Base-by-base conservation (phyloP, 2,329 filamentous ascomycete species). In the Aureobasidium sp. region DNA sequence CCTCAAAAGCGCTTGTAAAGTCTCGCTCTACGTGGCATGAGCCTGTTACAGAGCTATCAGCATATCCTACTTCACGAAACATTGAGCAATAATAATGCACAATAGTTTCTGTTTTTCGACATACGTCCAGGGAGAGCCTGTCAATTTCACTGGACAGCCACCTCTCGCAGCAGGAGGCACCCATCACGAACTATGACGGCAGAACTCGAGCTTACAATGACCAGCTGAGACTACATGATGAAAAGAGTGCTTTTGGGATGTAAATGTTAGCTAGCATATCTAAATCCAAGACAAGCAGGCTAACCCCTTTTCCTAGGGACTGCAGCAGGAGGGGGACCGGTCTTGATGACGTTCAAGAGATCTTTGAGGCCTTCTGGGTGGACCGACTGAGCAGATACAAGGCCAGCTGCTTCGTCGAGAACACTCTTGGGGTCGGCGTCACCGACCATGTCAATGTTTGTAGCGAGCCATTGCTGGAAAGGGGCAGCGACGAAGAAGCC, bases 391-490 rank as follows among this genome's bases (percentile, higher is more conserved):
- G 47, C 46, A 49, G 46, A 27, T 0, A 54, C 54, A 15, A 33
- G 8, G 6, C 31, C 49, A 19, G 57, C 25, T 4, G 27, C 65
- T 21, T 77, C 75, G 61, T 76, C 74, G 5, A 74, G 69, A 3
- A 78, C 76, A 47, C 78, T 79, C 61, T 75, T 75, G 27, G 85
- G 81, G 67, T 93, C 89, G 33, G 80, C 79, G 66, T 79, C 79
- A 54, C 85, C 88, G 63, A 93, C 80, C 33, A 81, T 70, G 0
- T 85, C 82, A 3, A 93, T 79, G 42, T 81, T 79, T n/a, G 80
- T 81, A 11, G 88, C 88, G 50, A 94, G 77, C 76, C 89, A 84
- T 70, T 85, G 82, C 79, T 94, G 89, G 74, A 94, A 92, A 6
- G 89, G 89, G 65, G 83, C 78, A 9, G 84, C 81, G 47, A 91